These are phyloP conservation scores for Brassica juncea DNA, from an alignment of 345 rosid species.

Conservation along the genomic window DNA sequence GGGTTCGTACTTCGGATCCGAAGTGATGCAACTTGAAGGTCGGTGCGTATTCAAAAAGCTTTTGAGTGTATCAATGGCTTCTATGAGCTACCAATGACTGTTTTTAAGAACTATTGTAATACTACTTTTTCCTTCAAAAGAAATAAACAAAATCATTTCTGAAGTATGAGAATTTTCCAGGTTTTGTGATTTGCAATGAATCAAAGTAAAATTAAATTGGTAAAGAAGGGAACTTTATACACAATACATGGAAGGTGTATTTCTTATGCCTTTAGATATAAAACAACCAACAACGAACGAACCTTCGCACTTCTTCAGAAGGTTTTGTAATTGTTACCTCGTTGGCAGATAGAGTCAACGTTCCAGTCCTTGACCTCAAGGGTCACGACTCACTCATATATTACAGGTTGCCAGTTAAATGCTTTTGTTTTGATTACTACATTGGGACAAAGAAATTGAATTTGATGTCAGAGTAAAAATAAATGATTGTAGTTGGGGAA, in stretches of 20 bases:
- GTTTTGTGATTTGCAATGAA: slow-evolving; percentile 12
- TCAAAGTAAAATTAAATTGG: neutral
- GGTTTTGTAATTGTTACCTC: neutral
- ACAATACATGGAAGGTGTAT: neutral
- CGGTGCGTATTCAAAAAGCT: slow-evolving; percentile 10
- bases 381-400: neutral
- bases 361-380: neutral
- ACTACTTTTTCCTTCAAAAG: slow-evolving; percentile 5
- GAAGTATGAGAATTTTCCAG: slow-evolving; percentile 2
- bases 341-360: neutral
- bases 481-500: slow-evolving; percentile 6
- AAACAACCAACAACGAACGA: neutral
- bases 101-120: slow-evolving; percentile 1
- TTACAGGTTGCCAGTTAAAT: neutral
- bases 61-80: slow-evolving; percentile 20
- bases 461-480: neutral
- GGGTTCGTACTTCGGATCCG: slow-evolving; percentile 48
- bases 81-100: neutral
- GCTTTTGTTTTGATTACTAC: neutral
- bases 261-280: neutral
- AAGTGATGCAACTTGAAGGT: slow-evolving; percentile 32
- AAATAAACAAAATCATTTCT: neutral
- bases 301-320: neutral
- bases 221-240: neutral
- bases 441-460: neutral